phyloP scores from a whole-genome alignment of 805 yeast species.

The Kuraishia floccosa region DNA sequence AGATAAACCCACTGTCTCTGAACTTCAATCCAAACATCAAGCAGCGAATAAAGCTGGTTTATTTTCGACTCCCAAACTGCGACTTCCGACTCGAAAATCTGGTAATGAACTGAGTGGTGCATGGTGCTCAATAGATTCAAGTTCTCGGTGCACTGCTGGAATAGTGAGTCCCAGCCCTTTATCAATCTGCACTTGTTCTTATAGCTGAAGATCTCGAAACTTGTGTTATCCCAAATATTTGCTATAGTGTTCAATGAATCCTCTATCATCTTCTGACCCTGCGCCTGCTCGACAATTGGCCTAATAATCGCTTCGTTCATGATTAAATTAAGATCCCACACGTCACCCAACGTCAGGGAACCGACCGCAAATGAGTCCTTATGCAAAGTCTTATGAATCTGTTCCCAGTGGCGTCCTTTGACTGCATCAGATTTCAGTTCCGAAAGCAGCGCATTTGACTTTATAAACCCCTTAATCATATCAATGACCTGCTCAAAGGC shows the following conservation, averaged over 20 bases:
- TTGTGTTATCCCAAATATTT: slow-evolving; percentile 40
- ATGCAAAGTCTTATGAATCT: slow-evolving; percentile 25
- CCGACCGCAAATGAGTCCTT: slow-evolving; percentile 3
- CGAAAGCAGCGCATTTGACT: slow-evolving; percentile 23
- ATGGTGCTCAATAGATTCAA: slow-evolving; percentile 54
- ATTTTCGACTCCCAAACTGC: slow-evolving; percentile 43
- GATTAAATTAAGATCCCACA: slow-evolving; percentile 45
- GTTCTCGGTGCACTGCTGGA: slow-evolving; percentile 49
- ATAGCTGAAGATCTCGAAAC: slow-evolving; percentile 44
- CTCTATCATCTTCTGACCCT: slow-evolving; percentile 59
- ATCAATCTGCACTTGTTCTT: slow-evolving; percentile 43
- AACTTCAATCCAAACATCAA: slow-evolving; percentile 70
- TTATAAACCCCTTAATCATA: slow-evolving; percentile 26
- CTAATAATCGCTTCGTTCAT: slow-evolving; percentile 34
- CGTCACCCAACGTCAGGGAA: slow-evolving; percentile 33
- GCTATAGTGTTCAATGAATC: slow-evolving; percentile 39
- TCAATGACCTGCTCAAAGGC: slow-evolving; percentile 54
- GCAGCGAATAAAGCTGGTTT: slow-evolving; percentile 33
- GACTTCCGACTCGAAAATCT: slow-evolving; percentile 48
- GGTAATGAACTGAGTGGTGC: slow-evolving; percentile 55
- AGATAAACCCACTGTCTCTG: slow-evolving; percentile 87
- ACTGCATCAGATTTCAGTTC: slow-evolving; percentile 47
- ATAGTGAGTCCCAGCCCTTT: slow-evolving; percentile 54
- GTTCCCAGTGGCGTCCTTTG: slow-evolving; percentile 57
- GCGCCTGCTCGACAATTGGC: slow-evolving; percentile 48